These are phyloP conservation scores for Hordeum pubiflorum DNA, from an alignment of 202 grass and related monocot genomes.

Conservation along the genomic window DNA sequence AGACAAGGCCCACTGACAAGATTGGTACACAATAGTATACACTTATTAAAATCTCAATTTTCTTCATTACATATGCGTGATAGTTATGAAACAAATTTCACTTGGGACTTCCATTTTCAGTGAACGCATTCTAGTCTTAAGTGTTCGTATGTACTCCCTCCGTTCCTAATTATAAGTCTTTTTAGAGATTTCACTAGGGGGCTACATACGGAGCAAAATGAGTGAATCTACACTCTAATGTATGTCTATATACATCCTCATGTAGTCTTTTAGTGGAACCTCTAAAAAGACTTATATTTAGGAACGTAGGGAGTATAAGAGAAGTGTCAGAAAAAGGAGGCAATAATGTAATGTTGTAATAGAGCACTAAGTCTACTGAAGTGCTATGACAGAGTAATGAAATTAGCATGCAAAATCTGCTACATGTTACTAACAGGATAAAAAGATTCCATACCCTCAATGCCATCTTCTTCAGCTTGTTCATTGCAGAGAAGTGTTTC, in stretches of 20 bases:
- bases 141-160: not conserved
- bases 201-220: too few species aligned
- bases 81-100: not conserved
- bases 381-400: constrained; percentile 6
- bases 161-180: too few species aligned
- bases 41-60: not conserved
- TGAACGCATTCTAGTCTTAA: not conserved
- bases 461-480: constrained; percentile 96
- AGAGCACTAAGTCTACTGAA: not conserved
- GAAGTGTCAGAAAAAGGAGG: constrained; percentile 5
- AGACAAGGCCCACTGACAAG: not conserved
- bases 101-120: not conserved
- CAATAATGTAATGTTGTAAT: not conserved
- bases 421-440: not conserved
- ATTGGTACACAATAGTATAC: not conserved
- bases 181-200: too few species aligned
- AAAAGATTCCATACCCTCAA: constrained; percentile 53
- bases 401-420: constrained; percentile 1
- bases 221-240: too few species aligned
- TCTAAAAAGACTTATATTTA: too few species aligned
- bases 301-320: not conserved
- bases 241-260: too few species aligned
- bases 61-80: not conserved
- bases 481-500: constrained; percentile 89
- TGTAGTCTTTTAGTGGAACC: too few species aligned